Base-by-base conservation (phyloP, 352 stramenopile genomes). In the Globisporangium iwayamae region DNA sequence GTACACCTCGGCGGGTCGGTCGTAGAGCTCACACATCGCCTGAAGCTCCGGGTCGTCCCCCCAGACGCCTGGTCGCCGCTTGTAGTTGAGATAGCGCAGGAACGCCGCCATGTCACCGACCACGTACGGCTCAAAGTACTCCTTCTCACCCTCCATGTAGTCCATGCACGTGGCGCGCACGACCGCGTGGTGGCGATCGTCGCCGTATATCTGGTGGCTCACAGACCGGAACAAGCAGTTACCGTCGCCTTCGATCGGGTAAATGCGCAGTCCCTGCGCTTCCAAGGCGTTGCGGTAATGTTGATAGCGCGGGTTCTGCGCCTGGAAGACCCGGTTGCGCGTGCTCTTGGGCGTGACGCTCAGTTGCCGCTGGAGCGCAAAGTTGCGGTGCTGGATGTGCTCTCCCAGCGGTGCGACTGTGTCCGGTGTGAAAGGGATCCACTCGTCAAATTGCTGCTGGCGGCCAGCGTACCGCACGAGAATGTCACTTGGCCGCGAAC, bases 221-320 rank as follows among this genome's bases (percentile, higher is more conserved):
- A 99, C 90, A 4, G 96, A 90, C 18, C 96, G 93, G 72, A 99
- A 99, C 11, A 99, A 74, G 69, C 97, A 99, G 75, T 99, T 99
- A 34, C 97, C 97, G 71, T 99, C 97, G 8, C 96, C 94, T 61
- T 96, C 82, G 53, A 98, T 89, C 10, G 78, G 62, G 62, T 75
- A 70, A 62, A 93, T 84, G 5, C 61, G 63, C 34, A 93, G 66
- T 13, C 74, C 72, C 22, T 85, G 60, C 1, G 65, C 57, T 16
- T 65, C 60, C 34, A 94, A 60, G 13, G 82, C 80, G 30, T 85
- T 68, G 7, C 72, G 78, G 56, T 94, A 94, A 60, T 92, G 83
- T 28, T 75, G 69, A 69, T 91, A 94, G 34, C 77, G 78, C n/a
- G 84, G 84, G 51, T 91, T 91, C 60, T 89, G 71, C 2, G 74